phyloP scores from a whole-genome alignment of 805 yeast genomes.

The Danielozyma ontarioensis region DNA sequence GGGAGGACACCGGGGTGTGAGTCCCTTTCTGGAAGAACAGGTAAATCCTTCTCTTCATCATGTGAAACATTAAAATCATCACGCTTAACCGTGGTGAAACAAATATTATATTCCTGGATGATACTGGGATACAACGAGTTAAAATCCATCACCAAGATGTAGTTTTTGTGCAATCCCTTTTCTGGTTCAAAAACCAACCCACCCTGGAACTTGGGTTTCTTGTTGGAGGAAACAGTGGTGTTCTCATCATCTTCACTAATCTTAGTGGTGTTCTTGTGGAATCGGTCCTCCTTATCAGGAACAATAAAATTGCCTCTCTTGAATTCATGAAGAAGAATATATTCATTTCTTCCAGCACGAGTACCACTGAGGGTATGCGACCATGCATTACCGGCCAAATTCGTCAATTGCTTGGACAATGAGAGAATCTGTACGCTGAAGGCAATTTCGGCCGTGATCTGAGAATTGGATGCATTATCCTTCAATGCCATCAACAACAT shows the following conservation, averaged over 20 bases:
- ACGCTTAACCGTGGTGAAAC: conserved; percentile 92
- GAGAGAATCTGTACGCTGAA: conserved; percentile 81
- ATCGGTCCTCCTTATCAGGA: conserved; percentile 71
- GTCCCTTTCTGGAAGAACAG: conserved; percentile 58
- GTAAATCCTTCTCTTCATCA: conserved; percentile 57
- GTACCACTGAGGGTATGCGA: conserved; percentile 91
- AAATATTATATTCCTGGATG: conserved; percentile 93
- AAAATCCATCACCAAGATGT: conserved; percentile 94
- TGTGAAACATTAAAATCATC: conserved; percentile 36
- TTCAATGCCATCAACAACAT: conserved; percentile 64
- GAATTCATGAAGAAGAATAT: conserved; percentile 87
- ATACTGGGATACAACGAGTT: conserved; percentile 95
- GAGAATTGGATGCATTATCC: conserved; percentile 63
- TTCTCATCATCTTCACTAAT: conserved; percentile 36
- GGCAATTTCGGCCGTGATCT: conserved; percentile 72
- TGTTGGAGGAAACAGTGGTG: conserved; percentile 45
- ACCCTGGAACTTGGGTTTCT: conserved; percentile 79
- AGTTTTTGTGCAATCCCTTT: conserved; percentile 86
- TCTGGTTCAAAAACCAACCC: conserved; percentile 97
- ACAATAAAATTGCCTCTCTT: conserved; percentile 71
- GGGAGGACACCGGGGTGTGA: conserved; percentile 80
- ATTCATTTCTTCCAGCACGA: conserved; percentile 94
- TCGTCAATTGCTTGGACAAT: conserved; percentile 84
- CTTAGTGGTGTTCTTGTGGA: conserved; percentile 31
- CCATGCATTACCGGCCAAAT: conserved; percentile 97